Conservation (phyloP, 176 grass and related monocot genomes). For the Secale cereale region DNA sequence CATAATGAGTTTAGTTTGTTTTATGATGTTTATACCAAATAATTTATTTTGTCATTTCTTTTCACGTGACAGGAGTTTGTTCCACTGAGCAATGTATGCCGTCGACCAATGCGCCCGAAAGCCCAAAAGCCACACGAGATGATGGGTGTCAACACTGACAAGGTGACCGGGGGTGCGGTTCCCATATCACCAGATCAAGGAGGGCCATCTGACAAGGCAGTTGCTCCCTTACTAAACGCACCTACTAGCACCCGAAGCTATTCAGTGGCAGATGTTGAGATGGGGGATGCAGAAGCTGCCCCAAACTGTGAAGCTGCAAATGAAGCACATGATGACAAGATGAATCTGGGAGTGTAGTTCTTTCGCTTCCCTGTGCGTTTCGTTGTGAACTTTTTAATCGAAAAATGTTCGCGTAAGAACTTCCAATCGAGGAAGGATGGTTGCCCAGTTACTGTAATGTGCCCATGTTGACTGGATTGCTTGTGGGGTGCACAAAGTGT, state of each 20-base stretch:
- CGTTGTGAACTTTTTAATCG: neutral
- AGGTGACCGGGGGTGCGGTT: slow-evolving; percentile 24
- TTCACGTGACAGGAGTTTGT: slow-evolving; percentile 67
- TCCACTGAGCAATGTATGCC: slow-evolving; percentile 89
- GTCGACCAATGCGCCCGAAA: slow-evolving; percentile 73
- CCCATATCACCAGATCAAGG: slow-evolving; percentile 17
- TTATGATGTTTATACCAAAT: neutral
- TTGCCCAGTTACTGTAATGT: neutral
- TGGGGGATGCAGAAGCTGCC: slow-evolving; percentile 27
- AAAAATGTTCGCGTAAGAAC: neutral
- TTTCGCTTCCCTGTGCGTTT: neutral
- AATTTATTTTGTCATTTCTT: neutral
- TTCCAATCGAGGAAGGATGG: neutral
- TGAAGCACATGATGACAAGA: slow-evolving; percentile 18
- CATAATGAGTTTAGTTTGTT: neutral
- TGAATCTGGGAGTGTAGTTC: slow-evolving; percentile 21
- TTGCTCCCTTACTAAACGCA: neutral
- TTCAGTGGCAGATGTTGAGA: slow-evolving; percentile 23
- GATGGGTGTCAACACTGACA: slow-evolving; percentile 65
- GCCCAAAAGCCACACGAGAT: slow-evolving; percentile 45
- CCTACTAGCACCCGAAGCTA: slow-evolving; percentile 10
- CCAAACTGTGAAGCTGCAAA: slow-evolving; percentile 8
- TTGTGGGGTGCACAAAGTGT: neutral
- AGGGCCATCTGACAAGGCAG: neutral
- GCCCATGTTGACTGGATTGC: neutral